Percentiles rank a stretch among this genome's conserved stretches.
These are phyloP conservation scores for Adansonia digitata DNA, from an alignment of 345 rosid species.

Conservation along the genomic window DNA sequence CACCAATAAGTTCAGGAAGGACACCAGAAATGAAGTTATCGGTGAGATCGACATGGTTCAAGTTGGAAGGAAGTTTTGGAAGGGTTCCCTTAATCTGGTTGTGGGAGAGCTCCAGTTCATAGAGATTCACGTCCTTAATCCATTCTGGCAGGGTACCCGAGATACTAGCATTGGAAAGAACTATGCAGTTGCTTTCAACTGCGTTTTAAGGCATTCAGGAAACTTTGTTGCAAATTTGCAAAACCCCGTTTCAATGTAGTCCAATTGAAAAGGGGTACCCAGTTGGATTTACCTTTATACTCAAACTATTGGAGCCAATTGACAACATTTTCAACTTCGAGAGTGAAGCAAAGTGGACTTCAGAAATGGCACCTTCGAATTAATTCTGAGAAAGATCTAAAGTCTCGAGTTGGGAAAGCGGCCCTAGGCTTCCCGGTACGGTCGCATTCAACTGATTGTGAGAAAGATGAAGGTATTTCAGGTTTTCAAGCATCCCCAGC, in stretches of 20 bases:
- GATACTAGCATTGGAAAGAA: constrained; percentile 6
- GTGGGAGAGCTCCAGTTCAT: constrained; percentile 16
- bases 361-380: background rate
- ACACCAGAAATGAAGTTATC: constrained; percentile 15
- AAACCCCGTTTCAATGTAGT: background rate
- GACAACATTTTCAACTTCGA: background rate
- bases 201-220: constrained; percentile 1
- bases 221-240: background rate
- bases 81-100: constrained; percentile 19
- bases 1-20: background rate
- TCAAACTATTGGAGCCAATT: background rate
- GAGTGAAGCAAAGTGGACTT: background rate
- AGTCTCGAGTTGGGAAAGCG: background rate
- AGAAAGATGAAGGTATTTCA: background rate
- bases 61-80: constrained; percentile 16
- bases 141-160: background rate
- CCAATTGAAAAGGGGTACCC: background rate
- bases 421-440: background rate
- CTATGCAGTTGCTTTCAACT: background rate
- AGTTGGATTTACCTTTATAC: background rate
- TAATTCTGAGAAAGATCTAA: background rate
- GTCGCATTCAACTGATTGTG: background rate
- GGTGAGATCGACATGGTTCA: constrained; percentile 13
- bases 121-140: constrained; percentile 3
- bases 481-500: background rate